Conservation (phyloP, 2,329 filamentous ascomycete species). For the Aschersonia sp. region DNA sequence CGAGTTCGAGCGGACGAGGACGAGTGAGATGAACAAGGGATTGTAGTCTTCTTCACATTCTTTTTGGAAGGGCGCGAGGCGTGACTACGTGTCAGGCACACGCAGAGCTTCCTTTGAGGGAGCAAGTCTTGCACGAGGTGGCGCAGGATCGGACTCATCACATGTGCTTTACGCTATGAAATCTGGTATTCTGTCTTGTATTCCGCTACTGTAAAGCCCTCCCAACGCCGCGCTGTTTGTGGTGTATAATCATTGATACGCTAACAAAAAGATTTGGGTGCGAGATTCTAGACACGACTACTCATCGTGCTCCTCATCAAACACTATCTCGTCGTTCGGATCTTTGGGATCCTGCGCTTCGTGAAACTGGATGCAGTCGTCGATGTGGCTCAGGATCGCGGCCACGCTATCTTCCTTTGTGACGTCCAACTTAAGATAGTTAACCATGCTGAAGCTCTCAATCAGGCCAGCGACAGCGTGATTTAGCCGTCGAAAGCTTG, state of each 20-base stretch:
- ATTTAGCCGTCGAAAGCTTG: slow-evolving; percentile 71
- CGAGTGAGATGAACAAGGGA: background rate
- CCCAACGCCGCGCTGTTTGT: background rate
- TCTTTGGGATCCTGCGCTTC: slow-evolving; percentile 87
- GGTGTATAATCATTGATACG: too few species aligned
- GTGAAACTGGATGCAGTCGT: slow-evolving; percentile 85
- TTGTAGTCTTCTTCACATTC: background rate
- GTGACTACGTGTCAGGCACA: too few species aligned
- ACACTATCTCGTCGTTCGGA: slow-evolving; percentile 44
- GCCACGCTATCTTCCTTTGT: slow-evolving; percentile 86
- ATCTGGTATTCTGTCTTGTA: too few species aligned
- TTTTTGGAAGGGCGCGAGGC: too few species aligned
- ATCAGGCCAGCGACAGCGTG: slow-evolving; percentile 80
- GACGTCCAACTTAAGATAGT: slow-evolving; percentile 77
- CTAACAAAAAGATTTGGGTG: too few species aligned
- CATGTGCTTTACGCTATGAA: too few species aligned
- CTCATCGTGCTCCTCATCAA: slow-evolving; percentile 24
- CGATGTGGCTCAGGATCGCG: slow-evolving; percentile 76
- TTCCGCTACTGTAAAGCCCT: background rate
- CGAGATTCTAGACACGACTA: background rate
- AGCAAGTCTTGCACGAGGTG: background rate
- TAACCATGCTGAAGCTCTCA: slow-evolving; percentile 97
- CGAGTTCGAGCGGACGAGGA: background rate
- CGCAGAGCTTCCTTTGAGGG: background rate
- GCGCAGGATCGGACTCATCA: background rate